Percentiles rank a stretch among this genome's conserved stretches.
Evolutionary conservation across 148 eudicot species (phyloP).

Genomic region (Rhododendron ovatum): DNA sequence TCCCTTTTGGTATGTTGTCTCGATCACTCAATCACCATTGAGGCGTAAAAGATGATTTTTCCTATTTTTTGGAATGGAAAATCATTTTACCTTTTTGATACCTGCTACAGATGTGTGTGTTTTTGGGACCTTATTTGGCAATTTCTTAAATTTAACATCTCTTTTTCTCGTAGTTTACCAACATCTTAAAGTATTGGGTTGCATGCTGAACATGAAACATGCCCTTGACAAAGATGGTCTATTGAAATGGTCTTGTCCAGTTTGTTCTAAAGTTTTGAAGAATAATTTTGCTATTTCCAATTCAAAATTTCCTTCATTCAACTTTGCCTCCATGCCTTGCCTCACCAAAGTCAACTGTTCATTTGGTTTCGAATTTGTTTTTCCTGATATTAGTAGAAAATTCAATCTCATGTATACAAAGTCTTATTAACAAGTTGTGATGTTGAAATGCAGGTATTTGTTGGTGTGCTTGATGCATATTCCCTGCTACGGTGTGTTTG

Average conservation of each 20-base stretch:
- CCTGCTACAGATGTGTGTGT: background rate
- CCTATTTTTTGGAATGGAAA: background rate
- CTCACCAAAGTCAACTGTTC: background rate
- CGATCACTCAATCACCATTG: background rate
- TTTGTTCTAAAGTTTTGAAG: background rate
- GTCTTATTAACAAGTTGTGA: background rate
- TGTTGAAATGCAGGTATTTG: conserved; percentile 40
- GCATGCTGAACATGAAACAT: background rate
- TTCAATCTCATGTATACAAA: background rate
- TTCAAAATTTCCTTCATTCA: background rate
- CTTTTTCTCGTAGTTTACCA: background rate
- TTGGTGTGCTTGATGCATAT: conserved; percentile 56
- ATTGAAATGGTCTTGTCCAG: background rate
- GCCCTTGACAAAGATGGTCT: background rate
- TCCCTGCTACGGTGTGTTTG: conserved; percentile 56
- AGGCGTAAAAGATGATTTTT: background rate
- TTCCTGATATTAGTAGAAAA: background rate
- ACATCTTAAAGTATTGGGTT: background rate
- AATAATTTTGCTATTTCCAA: background rate
- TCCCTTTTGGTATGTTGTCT: conserved; percentile 46
- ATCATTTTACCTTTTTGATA: background rate
- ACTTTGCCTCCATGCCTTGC: background rate
- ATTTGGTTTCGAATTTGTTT: background rate
- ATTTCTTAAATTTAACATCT: background rate
- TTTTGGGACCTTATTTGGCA: background rate